These are phyloP conservation scores for Cyclostephanos tholiformis DNA, from an alignment of 108 stramenopile species.

Conservation along the genomic window DNA sequence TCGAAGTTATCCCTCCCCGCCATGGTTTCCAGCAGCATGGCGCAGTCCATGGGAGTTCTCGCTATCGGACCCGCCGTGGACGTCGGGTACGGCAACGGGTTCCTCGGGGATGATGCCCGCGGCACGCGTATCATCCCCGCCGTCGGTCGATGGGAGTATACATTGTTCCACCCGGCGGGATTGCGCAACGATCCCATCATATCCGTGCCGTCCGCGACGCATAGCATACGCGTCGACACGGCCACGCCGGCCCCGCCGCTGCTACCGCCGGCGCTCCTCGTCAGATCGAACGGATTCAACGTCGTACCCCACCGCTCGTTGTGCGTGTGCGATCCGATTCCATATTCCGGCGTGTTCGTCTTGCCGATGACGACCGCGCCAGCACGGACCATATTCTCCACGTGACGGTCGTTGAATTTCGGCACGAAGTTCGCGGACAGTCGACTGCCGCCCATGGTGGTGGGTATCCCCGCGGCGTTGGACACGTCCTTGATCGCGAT, in stretches of 20 bases:
- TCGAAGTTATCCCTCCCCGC: slow-evolving; percentile 38
- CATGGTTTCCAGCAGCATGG: slow-evolving; percentile 56
- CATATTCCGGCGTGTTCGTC: slow-evolving; percentile 36
- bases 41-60: slow-evolving; percentile 52
- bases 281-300: slow-evolving; percentile 50
- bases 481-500: slow-evolving; percentile 64
- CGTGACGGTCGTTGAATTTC: slow-evolving; percentile 18
- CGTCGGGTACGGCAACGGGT: slow-evolving; percentile 48
- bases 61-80: slow-evolving; percentile 66
- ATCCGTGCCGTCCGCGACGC: slow-evolving; percentile 58
- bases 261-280: slow-evolving; percentile 54
- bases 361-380: slow-evolving; percentile 45
- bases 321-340: slow-evolving; percentile 47
- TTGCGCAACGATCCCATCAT: slow-evolving; percentile 67
- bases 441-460: slow-evolving; percentile 57
- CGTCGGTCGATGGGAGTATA: slow-evolving; percentile 64
- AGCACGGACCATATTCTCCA: slow-evolving; percentile 28
- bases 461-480: slow-evolving; percentile 51
- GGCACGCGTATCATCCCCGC: slow-evolving; percentile 38
- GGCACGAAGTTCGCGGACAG: slow-evolving; percentile 13
- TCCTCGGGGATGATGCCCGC: neutral
- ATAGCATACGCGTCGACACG: slow-evolving; percentile 51
- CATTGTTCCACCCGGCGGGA: too few relatives aligned
- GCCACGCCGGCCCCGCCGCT: slow-evolving; percentile 68
- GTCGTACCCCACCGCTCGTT: slow-evolving; percentile 57